These are phyloP conservation scores for Candida patagonica DNA, from an alignment of 805 yeast genomes.

Conservation along the genomic window DNA sequence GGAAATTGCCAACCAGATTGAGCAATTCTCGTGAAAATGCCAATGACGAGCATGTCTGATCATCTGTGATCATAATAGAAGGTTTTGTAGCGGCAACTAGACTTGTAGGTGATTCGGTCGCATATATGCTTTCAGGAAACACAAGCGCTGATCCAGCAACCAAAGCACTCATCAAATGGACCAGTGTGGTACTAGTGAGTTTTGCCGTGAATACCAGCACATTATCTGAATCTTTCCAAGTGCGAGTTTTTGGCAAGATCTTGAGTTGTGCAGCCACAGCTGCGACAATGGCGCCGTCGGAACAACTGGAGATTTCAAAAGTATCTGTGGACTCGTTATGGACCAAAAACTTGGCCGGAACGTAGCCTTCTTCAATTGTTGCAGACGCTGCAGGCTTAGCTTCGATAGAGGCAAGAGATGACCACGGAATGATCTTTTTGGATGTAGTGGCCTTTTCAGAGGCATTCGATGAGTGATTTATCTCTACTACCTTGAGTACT, in stretches of 20 bases:
- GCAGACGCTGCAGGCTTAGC: neutral
- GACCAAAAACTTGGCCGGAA: slow-evolving; percentile 6
- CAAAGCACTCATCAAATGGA: slow-evolving; percentile 26
- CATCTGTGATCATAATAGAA: slow-evolving; percentile 25
- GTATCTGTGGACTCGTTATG: slow-evolving; percentile 3
- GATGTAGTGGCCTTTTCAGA: neutral
- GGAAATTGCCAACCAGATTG: slow-evolving; percentile 8
- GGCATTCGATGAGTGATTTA: neutral
- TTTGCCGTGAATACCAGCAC: slow-evolving; percentile 25
- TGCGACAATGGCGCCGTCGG: slow-evolving; percentile 23
- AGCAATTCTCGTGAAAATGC: slow-evolving; percentile 19
- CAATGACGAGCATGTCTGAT: slow-evolving; percentile 22
- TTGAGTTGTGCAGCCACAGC: slow-evolving; percentile 31
- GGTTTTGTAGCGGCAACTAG: slow-evolving; percentile 20
- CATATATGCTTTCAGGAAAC: slow-evolving; percentile 8
- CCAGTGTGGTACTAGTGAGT: slow-evolving; percentile 19
- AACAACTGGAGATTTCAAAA: slow-evolving; percentile 7
- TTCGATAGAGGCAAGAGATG: neutral
- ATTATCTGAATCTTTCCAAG: slow-evolving; percentile 23
- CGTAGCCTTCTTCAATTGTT: neutral
- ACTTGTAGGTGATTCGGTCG: slow-evolving; percentile 16
- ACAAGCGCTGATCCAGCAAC: slow-evolving; percentile 18
- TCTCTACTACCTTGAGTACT: neutral
- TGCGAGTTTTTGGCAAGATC: slow-evolving; percentile 24
- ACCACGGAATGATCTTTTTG: no score